A percentile compares a stretch with the other conserved stretches of the same genome.
These are phyloP conservation scores for Claviceps africana DNA, from an alignment of 2,329 filamentous ascomycete species.

Conservation along the genomic window DNA sequence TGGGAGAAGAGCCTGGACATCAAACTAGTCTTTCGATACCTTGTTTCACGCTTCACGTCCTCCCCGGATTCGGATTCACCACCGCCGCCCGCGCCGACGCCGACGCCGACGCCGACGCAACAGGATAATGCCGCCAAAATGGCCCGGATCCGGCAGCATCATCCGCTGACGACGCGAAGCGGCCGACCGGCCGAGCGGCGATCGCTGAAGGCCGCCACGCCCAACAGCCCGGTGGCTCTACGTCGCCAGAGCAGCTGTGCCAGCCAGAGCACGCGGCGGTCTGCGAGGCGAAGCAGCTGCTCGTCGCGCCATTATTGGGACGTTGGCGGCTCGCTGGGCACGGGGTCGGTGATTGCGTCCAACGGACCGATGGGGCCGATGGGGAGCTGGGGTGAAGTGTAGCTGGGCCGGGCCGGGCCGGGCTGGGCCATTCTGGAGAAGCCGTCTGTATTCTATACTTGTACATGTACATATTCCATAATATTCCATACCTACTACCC, in stretches of 20 bases:
- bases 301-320: constrained; percentile 88
- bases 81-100: constrained; percentile 26
- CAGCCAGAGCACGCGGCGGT: constrained; percentile 72
- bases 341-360: constrained; percentile 54
- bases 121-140: constrained; percentile 62
- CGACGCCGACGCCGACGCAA: constrained; percentile 34
- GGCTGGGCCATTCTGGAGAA: no score
- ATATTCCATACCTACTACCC: no score
- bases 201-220: constrained; percentile 40
- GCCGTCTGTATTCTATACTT: no score
- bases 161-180: constrained; percentile 59
- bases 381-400: constrained; percentile 70
- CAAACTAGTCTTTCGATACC: constrained; percentile 79
- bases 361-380: constrained; percentile 56
- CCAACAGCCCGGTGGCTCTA: constrained; percentile 32
- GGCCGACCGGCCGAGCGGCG: constrained; percentile 37
- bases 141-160: constrained; percentile 74
- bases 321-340: constrained; percentile 66
- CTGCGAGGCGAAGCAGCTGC: constrained; percentile 49
- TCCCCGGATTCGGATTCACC: constrained; percentile 27
- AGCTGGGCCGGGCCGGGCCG: no score
- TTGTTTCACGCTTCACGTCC: constrained; percentile 61
- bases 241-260: constrained; percentile 57
- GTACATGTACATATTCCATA: no score
- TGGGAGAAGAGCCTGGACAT: constrained; percentile 92